Conservation (phyloP, 1,284 basidiomycete species). For the Rhodotorula mucilaginosa region DNA sequence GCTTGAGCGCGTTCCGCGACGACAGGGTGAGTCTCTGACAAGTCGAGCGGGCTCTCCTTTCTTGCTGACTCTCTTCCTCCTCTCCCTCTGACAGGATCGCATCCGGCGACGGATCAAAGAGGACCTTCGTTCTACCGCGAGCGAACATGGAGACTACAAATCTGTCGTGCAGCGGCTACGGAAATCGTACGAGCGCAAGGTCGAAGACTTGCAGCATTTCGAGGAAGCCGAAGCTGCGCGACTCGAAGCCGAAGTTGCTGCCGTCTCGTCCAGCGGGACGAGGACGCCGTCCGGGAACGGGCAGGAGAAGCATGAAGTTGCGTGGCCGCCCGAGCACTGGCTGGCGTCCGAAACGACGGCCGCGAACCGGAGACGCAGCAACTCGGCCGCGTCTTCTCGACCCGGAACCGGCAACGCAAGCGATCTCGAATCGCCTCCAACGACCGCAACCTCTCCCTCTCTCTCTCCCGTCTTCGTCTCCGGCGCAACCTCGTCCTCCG, state of each 20-base stretch:
- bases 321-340: slow-evolving; percentile 39
- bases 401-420: slow-evolving; percentile 1
- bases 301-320: background rate
- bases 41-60: too few species aligned
- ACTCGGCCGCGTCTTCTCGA: slow-evolving; percentile 21
- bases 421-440: slow-evolving; percentile 15
- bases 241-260: background rate
- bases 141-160: slow-evolving; percentile 41
- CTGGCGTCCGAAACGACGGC: too few species aligned
- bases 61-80: background rate
- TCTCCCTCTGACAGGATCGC: slow-evolving; percentile 31
- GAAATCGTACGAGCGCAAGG: slow-evolving; percentile 41
- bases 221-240: slow-evolving; percentile 25
- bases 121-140: slow-evolving; percentile 32
- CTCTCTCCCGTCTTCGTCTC: slow-evolving; percentile 33
- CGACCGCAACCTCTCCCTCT: slow-evolving; percentile 7
- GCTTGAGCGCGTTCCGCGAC: slow-evolving; percentile 23
- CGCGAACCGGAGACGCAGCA: slow-evolving; percentile 12
- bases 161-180: slow-evolving; percentile 26
- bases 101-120: slow-evolving; percentile 40
- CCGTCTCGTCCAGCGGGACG: slow-evolving; percentile 2
- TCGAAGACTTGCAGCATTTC: slow-evolving; percentile 40
- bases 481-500: slow-evolving; percentile 23
- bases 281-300: background rate
- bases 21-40: slow-evolving; percentile 16